Conservation (phyloP, 345 rosid species). For the Eucalyptus microcorys region DNA sequence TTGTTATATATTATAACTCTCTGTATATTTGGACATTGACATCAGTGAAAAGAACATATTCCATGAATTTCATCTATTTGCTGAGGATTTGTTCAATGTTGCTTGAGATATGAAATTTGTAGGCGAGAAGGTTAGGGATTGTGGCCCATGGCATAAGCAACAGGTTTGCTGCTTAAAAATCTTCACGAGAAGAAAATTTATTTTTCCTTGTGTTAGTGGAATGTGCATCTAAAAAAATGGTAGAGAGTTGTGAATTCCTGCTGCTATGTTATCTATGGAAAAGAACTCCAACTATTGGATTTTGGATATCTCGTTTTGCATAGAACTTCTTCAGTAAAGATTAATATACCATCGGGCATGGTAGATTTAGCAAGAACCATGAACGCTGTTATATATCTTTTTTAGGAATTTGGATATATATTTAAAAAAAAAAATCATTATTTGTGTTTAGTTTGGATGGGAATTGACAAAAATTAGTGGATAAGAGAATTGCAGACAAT, state of each 20-base stretch:
- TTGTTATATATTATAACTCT: neutral
- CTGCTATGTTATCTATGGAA: neutral
- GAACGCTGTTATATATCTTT: neutral
- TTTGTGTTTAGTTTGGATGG: neutral
- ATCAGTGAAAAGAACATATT: slow-evolving; percentile 84
- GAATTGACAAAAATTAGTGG: neutral
- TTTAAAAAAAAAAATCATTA: neutral
- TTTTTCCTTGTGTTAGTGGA: neutral
- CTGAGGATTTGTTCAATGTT: slow-evolving; percentile 90
- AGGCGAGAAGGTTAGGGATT: slow-evolving; percentile 73
- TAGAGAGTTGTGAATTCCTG: neutral
- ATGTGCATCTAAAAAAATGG: neutral
- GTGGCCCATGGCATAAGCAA: slow-evolving; percentile 60
- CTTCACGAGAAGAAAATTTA: neutral
- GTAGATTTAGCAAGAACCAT: neutral
- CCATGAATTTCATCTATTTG: slow-evolving; percentile 92
- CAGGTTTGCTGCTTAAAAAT: slow-evolving; percentile 36
- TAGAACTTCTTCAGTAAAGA: neutral
- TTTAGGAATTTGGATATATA: neutral
- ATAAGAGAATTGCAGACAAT: neutral
- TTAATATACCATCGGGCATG: neutral
- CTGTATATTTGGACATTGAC: slow-evolving; percentile 78
- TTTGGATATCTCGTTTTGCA: neutral
- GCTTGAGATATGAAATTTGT: slow-evolving; percentile 88
- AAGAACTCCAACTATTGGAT: neutral